Evolutionary conservation across 805 yeast species (phyloP).

Genomic region (Nakazawaea laoshanensis): DNA sequence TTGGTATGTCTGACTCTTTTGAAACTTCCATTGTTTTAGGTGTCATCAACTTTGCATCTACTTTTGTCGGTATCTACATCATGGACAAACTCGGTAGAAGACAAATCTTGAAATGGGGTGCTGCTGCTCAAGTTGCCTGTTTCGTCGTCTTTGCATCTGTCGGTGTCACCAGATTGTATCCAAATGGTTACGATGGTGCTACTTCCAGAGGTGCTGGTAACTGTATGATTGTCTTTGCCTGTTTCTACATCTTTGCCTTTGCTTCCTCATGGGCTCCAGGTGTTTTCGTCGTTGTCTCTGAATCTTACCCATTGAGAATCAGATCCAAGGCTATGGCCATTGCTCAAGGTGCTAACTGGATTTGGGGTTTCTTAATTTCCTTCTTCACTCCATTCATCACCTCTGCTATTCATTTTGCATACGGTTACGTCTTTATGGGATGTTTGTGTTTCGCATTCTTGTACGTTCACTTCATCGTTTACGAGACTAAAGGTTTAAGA

Average conservation of each 20-base stretch:
- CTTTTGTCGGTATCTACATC: conserved; percentile 41
- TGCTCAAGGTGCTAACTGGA: conserved; percentile 68
- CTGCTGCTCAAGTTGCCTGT: conserved; percentile 44
- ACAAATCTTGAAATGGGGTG: conserved; percentile 38
- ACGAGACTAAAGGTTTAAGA: conserved; percentile 60
- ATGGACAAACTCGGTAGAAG: conserved; percentile 52
- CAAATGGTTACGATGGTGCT: conserved; percentile 25
- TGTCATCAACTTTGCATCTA: conserved; percentile 45
- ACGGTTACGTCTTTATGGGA: conserved; percentile 44
- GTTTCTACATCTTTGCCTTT: conserved; percentile 60
- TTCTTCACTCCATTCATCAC: conserved; percentile 55
- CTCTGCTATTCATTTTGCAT: conserved; percentile 38
- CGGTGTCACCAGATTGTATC: conserved; percentile 42
- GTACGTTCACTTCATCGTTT: conserved; percentile 48
- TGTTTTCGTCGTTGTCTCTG: conserved; percentile 52
- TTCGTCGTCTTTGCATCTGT: conserved; percentile 53
- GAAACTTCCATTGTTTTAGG: conserved; percentile 54
- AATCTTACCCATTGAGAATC: conserved; percentile 56
- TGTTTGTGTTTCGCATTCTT: conserved; percentile 48
- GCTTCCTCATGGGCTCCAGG: conserved; percentile 76
- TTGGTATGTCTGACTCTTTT: conserved; percentile 49
- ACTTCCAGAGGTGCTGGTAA: conserved; percentile 47
- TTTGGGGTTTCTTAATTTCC: conserved; percentile 62
- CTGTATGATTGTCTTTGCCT: conserved; percentile 43
- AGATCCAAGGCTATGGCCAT: conserved; percentile 63